Conservation (phyloP, 352 stramenopile genomes). For the Phytophthora fragariae region DNA sequence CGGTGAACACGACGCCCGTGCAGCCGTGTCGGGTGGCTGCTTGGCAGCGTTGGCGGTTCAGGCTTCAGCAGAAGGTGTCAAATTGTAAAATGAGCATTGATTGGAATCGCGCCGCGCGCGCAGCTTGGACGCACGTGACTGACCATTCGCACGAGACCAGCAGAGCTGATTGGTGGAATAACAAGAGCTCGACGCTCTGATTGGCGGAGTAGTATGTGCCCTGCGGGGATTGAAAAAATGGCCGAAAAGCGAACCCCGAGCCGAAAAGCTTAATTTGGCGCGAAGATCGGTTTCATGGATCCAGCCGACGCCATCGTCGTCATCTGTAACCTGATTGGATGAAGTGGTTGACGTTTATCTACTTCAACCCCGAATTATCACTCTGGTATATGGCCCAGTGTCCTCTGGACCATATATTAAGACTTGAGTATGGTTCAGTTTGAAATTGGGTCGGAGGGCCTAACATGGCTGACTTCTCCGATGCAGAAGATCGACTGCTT, state of each 20-base stretch:
- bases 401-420: too few relatives aligned
- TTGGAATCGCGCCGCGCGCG: not conserved
- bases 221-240: not conserved
- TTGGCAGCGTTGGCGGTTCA: not conserved
- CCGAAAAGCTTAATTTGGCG: not conserved
- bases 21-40: not conserved
- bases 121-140: not conserved
- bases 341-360: too few relatives aligned
- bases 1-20: not conserved
- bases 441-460: too few relatives aligned
- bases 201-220: not conserved
- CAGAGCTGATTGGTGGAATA: not conserved
- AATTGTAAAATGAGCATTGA: not conserved
- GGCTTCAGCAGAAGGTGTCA: not conserved
- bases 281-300: conserved; percentile 1
- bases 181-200: not conserved
- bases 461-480: conserved; percentile 5
- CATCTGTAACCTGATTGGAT: not conserved
- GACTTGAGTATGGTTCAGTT: too few relatives aligned
- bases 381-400: too few relatives aligned
- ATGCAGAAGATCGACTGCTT: conserved; percentile 9
- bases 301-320: not conserved
- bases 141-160: too few relatives aligned
- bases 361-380: too few relatives aligned
- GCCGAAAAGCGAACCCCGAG: not conserved